Base-by-base conservation (phyloP, 1,284 basidiomycete species). In the Malassezia cuniculi region DNA sequence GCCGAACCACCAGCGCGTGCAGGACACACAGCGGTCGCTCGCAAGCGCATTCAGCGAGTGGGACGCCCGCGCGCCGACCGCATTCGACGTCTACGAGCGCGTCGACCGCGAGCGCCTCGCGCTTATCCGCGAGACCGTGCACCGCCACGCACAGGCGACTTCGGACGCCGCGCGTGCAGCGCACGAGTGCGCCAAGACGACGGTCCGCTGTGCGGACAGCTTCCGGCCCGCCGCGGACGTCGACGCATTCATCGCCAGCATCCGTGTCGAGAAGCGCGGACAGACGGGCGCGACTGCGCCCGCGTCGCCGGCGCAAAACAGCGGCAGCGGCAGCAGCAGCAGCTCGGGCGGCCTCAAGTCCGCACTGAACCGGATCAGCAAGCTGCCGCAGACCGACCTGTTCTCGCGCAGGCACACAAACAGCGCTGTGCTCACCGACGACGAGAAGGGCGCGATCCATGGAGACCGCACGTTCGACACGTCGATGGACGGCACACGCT, bases 181-280 rank as follows among this genome's bases (percentile, higher is more conserved):
- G 34, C 57, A 59, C 52, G 41, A 43, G 26, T 44, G 47, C 30
- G 53, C 60, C n/a, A 54, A 60, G 35, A 47, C 55, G 40, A 56
- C 63, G 26, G 52, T 56, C 38, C 54, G 59, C 32, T 49, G 52
- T 11, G 53, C 48, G 15, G 49, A 60, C 24, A 37, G 38, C 16
- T 60, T 62, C 34, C 53, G 60, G 20, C 41, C 55, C 9, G 45
- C 56, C 19, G 49, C 49, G 16, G 63, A 65, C 14, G 54, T 66
- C 54, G 48, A 50, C 14, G 50, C 49, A 18, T 66, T 63, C 34
- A 26, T 21, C 2, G 14, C 38, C 11, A 30, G 31, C 11, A 34
- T 22, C 5, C 33, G 30, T 1, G 12, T 28, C n/a, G 21, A n/a
- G 19, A 9, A 12, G 9, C 31, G 31, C 14, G 51, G 47, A 25